Evolutionary conservation across 2,329 filamentous ascomycete genomes (phyloP), one percentile per base, ranked within the genome.

Genomic region (Fonsecaea pedrosoi): DNA sequence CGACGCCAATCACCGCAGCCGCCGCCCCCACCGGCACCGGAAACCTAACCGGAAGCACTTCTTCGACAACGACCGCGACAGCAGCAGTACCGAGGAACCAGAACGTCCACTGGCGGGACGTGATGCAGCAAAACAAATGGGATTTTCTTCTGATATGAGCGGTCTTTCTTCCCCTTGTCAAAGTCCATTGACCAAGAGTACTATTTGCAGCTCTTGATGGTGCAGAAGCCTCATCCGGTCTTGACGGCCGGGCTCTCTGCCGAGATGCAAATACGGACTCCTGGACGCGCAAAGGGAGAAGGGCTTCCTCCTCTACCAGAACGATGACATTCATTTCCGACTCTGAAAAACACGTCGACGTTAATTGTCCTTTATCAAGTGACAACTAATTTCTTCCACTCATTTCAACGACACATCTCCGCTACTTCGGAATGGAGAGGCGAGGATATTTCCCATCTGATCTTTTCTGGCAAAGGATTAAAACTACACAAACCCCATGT

Each of bases 41-140:
- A 48, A 68, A 18, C 56, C 15, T 65, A 77, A 82, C 70, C 78
- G 48, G 25, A 18, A 25, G 42, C 40, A 7, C 32, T 35, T 54
- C 64, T 59, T 61, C 65, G 30, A 68, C 58, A 38, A 64, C 63
- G 30, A 50, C 59, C 8, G 15, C 40, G 34, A 61, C 59, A 37
- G 38, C 45, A 15, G 56, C 70, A 62, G 38, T 55, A 59, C 61
- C 68, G 63, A 72, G 68, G 65, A 69, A 65, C 73, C 89, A 87
- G 76, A 90, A 90, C 82, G 87, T 96, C 80, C 93, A 94, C 88
- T 98, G 94, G 94, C 86, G 94, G 82, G 92, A 96, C 81, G 87
- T 94, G 77, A 97, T 97, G 93, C 88, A 87, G 81, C 87, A 90
- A 82, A 95, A 94, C 82, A 88, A 88, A 73, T 97, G 92, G 94